phyloP scores from a whole-genome alignment of 1,284 basidiomycete species.

The Ceratobasidium sp. region DNA sequence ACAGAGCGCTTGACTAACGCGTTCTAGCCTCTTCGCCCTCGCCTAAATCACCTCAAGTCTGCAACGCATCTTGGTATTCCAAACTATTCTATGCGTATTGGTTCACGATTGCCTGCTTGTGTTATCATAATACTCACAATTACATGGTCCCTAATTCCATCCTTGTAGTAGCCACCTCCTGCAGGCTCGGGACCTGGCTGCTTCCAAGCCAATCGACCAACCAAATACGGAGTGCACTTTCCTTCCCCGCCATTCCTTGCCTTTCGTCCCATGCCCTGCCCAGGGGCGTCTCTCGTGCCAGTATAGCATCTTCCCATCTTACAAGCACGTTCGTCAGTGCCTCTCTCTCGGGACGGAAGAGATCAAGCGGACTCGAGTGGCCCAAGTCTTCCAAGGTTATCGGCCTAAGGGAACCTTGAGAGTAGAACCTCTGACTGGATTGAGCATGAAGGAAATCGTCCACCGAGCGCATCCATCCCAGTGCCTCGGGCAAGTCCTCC shows the following conservation, averaged over 20 bases:
- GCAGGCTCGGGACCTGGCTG: slow-evolving; percentile 5
- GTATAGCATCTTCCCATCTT: slow-evolving; percentile 11
- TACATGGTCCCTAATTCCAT: background rate
- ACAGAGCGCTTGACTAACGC: no score
- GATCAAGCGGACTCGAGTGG: background rate
- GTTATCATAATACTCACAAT: background rate
- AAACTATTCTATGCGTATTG: background rate
- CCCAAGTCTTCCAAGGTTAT: background rate
- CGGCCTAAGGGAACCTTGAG: no score
- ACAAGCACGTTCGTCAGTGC: slow-evolving; percentile 11
- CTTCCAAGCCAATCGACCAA: slow-evolving; percentile 22
- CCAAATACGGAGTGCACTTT: slow-evolving; percentile 16
- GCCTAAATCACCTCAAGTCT: no score
- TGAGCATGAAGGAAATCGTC: slow-evolving; percentile 22
- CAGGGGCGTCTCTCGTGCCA: slow-evolving; percentile 4
- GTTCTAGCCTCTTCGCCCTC: no score
- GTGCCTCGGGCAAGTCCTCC: slow-evolving; percentile 7
- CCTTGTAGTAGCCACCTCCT: slow-evolving; percentile 10
- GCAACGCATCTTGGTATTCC: no score
- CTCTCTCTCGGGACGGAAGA: slow-evolving; percentile 16
- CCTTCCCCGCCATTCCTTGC: background rate
- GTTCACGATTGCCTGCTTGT: background rate
- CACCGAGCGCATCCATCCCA: slow-evolving; percentile 22
- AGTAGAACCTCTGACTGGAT: no score
- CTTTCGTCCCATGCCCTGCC: slow-evolving; percentile 16